Evolutionary conservation across 306 rosid species (phyloP).

Genomic region (Cicer chorassanicum): DNA sequence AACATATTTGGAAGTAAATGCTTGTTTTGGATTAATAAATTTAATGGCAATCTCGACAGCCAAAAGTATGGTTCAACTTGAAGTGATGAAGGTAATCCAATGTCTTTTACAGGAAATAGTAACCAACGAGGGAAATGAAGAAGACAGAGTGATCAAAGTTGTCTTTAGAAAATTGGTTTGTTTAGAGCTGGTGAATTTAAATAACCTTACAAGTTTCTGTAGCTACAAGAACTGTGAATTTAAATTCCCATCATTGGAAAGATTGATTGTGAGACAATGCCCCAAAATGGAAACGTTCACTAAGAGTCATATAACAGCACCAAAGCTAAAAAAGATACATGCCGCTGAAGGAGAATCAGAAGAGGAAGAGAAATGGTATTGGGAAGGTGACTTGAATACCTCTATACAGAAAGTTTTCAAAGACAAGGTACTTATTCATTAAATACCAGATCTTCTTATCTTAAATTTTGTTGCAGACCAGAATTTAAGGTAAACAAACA

Average conservation of each 20-base stretch:
- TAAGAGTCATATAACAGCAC: background rate
- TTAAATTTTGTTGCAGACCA: background rate
- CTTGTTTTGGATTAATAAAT: background rate
- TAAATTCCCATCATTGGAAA: conserved; percentile 32
- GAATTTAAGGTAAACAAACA: too few species aligned
- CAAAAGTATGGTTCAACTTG: conserved; percentile 22
- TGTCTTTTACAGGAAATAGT: conserved; percentile 3
- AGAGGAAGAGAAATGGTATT: background rate
- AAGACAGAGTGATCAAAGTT: background rate
- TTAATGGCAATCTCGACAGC: conserved; percentile 11
- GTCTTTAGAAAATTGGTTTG: conserved; percentile 13
- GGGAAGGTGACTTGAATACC: conserved; percentile 1
- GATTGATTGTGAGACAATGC: background rate
- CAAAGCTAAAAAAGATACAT: conserved; percentile 15
- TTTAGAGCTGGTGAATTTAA: background rate
- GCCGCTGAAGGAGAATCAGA: background rate
- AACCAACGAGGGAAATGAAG: background rate
- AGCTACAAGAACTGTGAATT: background rate
- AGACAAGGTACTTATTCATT: conserved; percentile 25
- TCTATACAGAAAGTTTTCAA: conserved; percentile 22
- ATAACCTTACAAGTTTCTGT: conserved; percentile 18
- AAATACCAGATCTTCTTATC: background rate
- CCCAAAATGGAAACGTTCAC: conserved; percentile 1
- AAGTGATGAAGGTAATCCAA: background rate
- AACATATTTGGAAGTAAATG: background rate